phyloP scores from a whole-genome alignment of 1,284 basidiomycete genomes.

The Naganishia liquefaciens region DNA sequence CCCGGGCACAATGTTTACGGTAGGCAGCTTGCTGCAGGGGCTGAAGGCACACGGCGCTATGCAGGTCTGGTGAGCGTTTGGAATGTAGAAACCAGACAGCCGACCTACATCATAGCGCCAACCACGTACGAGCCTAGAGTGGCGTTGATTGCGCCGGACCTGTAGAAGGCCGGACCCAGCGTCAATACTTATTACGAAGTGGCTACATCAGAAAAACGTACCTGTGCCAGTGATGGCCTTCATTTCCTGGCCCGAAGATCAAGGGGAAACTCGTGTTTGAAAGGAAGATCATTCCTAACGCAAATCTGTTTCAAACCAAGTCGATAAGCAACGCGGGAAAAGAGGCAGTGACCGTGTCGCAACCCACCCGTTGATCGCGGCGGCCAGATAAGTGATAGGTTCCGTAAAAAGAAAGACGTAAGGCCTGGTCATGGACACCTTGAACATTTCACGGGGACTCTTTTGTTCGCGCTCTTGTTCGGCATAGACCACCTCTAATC shows the following conservation, averaged over 20 bases:
- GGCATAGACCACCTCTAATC: slow-evolving; percentile 19
- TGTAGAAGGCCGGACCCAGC: neutral
- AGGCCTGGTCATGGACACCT: slow-evolving; percentile 51
- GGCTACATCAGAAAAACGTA: slow-evolving; percentile 24
- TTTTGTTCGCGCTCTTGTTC: slow-evolving; percentile 29
- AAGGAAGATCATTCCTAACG: slow-evolving; percentile 45
- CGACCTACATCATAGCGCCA: slow-evolving; percentile 38
- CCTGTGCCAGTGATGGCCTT: slow-evolving; percentile 42
- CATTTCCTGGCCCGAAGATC: slow-evolving; percentile 42
- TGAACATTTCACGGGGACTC: slow-evolving; percentile 37
- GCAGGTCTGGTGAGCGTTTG: neutral
- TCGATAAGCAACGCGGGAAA: neutral
- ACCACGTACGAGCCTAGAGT: slow-evolving; percentile 42
- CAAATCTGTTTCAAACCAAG: slow-evolving; percentile 31
- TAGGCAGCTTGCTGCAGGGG: slow-evolving; percentile 41
- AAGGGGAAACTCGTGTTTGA: slow-evolving; percentile 45
- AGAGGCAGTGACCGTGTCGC: neutral
- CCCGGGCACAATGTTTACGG: slow-evolving; percentile 21
- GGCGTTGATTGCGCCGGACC: slow-evolving; percentile 41
- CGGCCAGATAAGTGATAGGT: slow-evolving; percentile 48
- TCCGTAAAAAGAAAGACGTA: slow-evolving; percentile 54
- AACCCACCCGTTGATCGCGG: slow-evolving; percentile 40
- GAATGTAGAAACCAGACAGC: neutral
- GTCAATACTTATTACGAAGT: neutral
- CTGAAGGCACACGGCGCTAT: slow-evolving; percentile 37